Evolutionary conservation across 2,329 filamentous ascomycete genomes (phyloP).

Genomic region (Cordyceps cateniannulata): DNA sequence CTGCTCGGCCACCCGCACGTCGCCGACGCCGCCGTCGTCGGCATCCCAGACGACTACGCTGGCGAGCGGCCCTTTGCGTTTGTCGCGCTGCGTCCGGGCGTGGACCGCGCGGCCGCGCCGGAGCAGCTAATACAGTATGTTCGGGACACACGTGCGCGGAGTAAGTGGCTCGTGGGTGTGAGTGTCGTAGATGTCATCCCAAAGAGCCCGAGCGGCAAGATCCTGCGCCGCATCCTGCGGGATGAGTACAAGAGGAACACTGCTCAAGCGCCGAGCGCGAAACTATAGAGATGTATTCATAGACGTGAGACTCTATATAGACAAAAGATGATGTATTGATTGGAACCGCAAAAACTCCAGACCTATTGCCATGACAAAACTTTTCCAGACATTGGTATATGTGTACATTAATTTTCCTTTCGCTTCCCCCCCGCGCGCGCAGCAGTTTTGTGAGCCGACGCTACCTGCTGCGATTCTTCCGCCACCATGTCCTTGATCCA

Average conservation of each 20-base stretch:
- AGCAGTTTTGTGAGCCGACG: not conserved
- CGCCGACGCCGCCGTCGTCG: slow-evolving; percentile 74
- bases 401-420: not conserved
- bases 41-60: slow-evolving; percentile 54
- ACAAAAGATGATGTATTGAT: not conserved
- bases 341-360: not conserved
- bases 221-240: slow-evolving; percentile 40
- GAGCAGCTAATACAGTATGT: slow-evolving; percentile 42
- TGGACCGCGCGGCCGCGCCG: slow-evolving; percentile 30
- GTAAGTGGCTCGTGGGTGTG: slow-evolving; percentile 51
- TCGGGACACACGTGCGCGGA: slow-evolving; percentile 48
- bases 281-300: not conserved
- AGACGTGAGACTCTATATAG: not conserved
- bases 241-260: not conserved
- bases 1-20: slow-evolving; percentile 68
- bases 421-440: not conserved
- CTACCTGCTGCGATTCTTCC: slow-evolving; percentile 9
- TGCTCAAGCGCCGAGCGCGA: not conserved
- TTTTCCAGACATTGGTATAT: not conserved
- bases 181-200: slow-evolving; percentile 53
- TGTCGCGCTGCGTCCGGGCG: slow-evolving; percentile 58
- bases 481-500: slow-evolving; percentile 47
- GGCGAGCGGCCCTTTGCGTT: slow-evolving; percentile 60
- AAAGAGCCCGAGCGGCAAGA: slow-evolving; percentile 61
- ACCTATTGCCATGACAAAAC: not conserved